Conservation (phyloP, 1,139 yeast species). For the Zygosaccharomyces sapae region DNA sequence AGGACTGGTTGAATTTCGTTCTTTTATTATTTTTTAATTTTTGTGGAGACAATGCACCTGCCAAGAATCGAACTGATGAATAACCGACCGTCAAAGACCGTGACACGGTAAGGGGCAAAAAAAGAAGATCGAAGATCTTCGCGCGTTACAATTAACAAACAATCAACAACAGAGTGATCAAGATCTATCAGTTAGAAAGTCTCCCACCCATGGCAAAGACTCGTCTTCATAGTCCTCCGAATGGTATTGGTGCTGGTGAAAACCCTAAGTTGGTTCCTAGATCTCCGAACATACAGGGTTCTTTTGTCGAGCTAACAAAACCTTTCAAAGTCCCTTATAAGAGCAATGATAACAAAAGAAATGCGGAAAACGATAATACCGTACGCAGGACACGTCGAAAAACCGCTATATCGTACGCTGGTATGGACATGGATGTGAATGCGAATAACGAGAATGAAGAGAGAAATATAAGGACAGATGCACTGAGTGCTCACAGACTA, state of each 20-base stretch:
- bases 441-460: too few relatives aligned
- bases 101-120: too few relatives aligned
- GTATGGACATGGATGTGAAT: slow-evolving; percentile 14
- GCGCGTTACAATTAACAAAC: too few relatives aligned
- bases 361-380: slow-evolving; percentile 38
- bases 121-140: too few relatives aligned
- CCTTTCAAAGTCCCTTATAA: slow-evolving; percentile 48
- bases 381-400: slow-evolving; percentile 38
- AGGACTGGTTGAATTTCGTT: too few relatives aligned
- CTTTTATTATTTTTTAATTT: too few relatives aligned
- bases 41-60: too few relatives aligned
- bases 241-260: slow-evolving; percentile 38
- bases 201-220: slow-evolving; percentile 2
- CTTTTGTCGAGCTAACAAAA: slow-evolving; percentile 37
- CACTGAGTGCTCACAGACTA: slow-evolving; percentile 47
- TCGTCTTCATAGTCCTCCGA: slow-evolving; percentile 35
- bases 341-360: background rate
- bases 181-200: background rate
- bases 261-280: slow-evolving; percentile 35
- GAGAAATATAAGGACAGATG: slow-evolving; percentile 41
- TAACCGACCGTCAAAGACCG: too few relatives aligned
- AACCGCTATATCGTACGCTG: slow-evolving; percentile 28
- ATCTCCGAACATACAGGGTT: slow-evolving; percentile 26
- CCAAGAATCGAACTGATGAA: too few relatives aligned
- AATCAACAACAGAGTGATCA: too few relatives aligned